A percentile compares a stretch with the other conserved stretches of the same genome.
These are phyloP conservation scores for Saccharum hybrid DNA, from an alignment of 202 grass and related monocot species.

Conservation along the genomic window DNA sequence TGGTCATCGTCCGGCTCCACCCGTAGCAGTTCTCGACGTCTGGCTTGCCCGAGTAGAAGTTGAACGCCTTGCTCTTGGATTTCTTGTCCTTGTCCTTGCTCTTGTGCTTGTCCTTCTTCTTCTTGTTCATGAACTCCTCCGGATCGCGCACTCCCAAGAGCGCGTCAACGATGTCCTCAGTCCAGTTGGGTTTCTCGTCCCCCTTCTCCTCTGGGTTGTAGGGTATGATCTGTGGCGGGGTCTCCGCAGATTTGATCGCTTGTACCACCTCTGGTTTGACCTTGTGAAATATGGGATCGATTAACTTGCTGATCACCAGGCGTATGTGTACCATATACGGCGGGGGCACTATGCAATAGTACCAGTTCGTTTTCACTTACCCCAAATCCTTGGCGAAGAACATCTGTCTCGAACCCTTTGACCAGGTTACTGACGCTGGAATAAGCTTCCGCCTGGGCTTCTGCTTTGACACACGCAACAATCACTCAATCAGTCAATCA, in stretches of 20 bases:
- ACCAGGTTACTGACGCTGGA: constrained; percentile 66
- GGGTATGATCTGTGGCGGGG: constrained; percentile 52
- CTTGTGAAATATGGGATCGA: not conserved
- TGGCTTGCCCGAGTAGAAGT: constrained; percentile 70
- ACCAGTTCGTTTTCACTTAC: constrained; percentile 42
- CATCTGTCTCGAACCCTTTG: constrained; percentile 66
- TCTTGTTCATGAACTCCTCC: constrained; percentile 56
- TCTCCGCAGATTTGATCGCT: constrained; percentile 53
- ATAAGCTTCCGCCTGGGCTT: constrained; percentile 66
- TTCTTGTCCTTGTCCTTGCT: constrained; percentile 50
- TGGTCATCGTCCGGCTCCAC: constrained; percentile 87
- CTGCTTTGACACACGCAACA: constrained; percentile 39
- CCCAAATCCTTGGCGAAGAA: constrained; percentile 71
- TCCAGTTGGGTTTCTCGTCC: constrained; percentile 46
- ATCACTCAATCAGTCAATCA: too few species aligned
- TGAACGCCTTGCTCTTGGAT: constrained; percentile 64
- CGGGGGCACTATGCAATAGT: not conserved
- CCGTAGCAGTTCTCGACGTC: constrained; percentile 84
- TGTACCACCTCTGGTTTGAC: constrained; percentile 50
- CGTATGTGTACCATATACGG: not conserved
- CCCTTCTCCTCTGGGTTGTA: constrained; percentile 48
- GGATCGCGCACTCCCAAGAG: constrained; percentile 54
- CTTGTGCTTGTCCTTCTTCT: constrained; percentile 57
- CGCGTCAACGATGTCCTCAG: constrained; percentile 55
- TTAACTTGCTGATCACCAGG: not conserved